Evolutionary conservation across 257 asterid species (phyloP), one percentile per base, ranked within the genome.

Genomic region (Asclepias syriaca): DNA sequence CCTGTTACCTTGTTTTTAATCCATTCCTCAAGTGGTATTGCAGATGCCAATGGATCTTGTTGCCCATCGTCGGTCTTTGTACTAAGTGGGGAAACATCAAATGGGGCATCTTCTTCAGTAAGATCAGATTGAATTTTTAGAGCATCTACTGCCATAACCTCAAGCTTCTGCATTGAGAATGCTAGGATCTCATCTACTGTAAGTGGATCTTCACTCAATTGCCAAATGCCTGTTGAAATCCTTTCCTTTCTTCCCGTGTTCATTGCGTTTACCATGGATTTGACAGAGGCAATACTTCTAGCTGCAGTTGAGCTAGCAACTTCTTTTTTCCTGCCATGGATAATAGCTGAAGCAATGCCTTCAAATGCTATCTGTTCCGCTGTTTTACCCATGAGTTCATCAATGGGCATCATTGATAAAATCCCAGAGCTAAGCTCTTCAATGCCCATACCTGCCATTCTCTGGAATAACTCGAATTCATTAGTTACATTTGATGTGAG

Each of bases 361-460:
- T 94, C 99, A 59, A 94, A 94, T 0, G 99, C 99, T 24, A 94
- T 87, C 74, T 89, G 92, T 81, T 91, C 98, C 0, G 99, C 99
- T 29, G 97, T 85, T 75, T 94, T 91, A 0, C 99, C 98, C 10
- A 65, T 66, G 8, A 94, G 89, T 24, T 94, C 99, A 53, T 94
- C 99, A 78, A 94, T 56, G 4, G 91, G 88, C 99, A 89, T 94
- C 77, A 85, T 55, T 5, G 97, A 79, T 15, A 76, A 55, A 14
- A 89, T 77, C 75, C 82, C 85, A 9, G 93, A 86, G 10, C 87
- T 83, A 39, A 94, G 80, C 53, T 82, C 84, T 59, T 91, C 89
- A 4, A 90, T 74, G 6, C 99, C 96, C 3, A 79, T 65, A 37
- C 88, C 86, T 3, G 95, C 97, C 90, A 91, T 78, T 68, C 69